Base-by-base conservation (phyloP, 495 filamentous ascomycete genomes). In the Parachaetomium inaequale region DNA sequence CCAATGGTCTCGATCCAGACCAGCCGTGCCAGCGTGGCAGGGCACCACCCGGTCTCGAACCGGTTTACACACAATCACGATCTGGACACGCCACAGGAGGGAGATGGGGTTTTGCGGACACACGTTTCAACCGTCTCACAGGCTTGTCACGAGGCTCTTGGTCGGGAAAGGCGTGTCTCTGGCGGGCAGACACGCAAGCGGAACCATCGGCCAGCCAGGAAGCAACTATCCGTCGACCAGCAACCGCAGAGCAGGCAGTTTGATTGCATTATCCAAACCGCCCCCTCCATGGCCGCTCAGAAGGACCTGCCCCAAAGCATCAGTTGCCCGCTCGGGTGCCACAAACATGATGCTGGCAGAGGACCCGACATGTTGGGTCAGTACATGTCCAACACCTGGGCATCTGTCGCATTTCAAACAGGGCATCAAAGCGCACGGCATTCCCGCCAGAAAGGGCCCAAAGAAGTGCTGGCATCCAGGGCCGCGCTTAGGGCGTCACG, bases 21-120 rank as follows among this genome's bases (percentile, higher is more conserved):
- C 52, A 61, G 23, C 58, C 21, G 32, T 50, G 58, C 58, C 58
- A 60, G n/a, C 47, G 32, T 50, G 58, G 47, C 58, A 60, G n/a
- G 34, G 34, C 58, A 60, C 46, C 46, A 50, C 3, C 8, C 12
- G n/a, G 6, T 17, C 32, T 12, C 28, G 14, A 49, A 17, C 40
- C 54, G 31, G 19, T 19, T 49, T 49, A 15, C 21, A 23, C 26
- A 40, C 34, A 25, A 40, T 40, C 6, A 29, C 55, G 40, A 28
- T 34, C 11, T 31, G 8, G 45, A n/a, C 32, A 15, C 32, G 45
- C 29, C 45, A 59, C 31, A 2, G 29, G 23, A 25, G 21, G 7
- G 3, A 34, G n/a, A 17, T 15, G 3, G n/a, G 26, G 4, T 47
- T 28, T 42, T 58, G 61, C 47, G 15, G 49, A 53, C 55, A 36